phyloP scores from a whole-genome alignment of 108 stramenopile species.

The Cylindrotheca fusiformis region DNA sequence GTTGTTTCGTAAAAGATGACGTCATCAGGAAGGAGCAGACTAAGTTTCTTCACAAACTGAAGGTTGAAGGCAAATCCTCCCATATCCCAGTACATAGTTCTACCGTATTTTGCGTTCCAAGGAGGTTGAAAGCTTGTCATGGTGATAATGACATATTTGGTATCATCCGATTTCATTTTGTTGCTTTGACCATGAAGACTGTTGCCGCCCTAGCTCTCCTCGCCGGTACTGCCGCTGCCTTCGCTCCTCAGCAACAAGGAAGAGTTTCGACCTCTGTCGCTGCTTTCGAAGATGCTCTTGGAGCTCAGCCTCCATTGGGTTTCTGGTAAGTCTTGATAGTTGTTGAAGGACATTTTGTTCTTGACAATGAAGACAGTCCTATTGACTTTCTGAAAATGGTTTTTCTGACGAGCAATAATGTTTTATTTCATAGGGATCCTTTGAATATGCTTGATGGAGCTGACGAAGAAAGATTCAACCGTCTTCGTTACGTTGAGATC shows the following conservation, averaged over 20 bases:
- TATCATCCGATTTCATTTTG: too few relatives aligned
- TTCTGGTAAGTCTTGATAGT: constrained; percentile 46
- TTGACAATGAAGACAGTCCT: neutral
- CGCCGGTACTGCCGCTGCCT: constrained; percentile 61
- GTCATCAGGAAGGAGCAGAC: too few relatives aligned
- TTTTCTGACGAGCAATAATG: too few relatives aligned
- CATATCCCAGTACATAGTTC: too few relatives aligned
- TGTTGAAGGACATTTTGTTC: neutral
- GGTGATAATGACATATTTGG: too few relatives aligned
- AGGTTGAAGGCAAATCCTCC: constrained; percentile 1
- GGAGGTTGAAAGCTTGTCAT: too few relatives aligned
- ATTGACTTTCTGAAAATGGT: too few relatives aligned
- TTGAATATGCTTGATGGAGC: constrained; percentile 29
- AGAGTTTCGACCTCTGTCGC: constrained; percentile 44
- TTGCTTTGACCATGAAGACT: constrained; percentile 59
- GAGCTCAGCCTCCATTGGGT: constrained; percentile 77
- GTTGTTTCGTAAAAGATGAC: too few relatives aligned
- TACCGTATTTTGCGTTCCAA: too few relatives aligned
- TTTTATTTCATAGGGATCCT: constrained; percentile 21
- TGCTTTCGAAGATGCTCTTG: constrained; percentile 75
- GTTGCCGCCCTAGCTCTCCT: constrained; percentile 55
- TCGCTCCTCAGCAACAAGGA: constrained; percentile 54
- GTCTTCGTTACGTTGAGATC: constrained; percentile 88
- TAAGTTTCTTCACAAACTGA: too few relatives aligned
- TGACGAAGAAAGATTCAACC: constrained; percentile 52